Conservation (phyloP, 352 stramenopile species). For the Plasmopara halstedii region DNA sequence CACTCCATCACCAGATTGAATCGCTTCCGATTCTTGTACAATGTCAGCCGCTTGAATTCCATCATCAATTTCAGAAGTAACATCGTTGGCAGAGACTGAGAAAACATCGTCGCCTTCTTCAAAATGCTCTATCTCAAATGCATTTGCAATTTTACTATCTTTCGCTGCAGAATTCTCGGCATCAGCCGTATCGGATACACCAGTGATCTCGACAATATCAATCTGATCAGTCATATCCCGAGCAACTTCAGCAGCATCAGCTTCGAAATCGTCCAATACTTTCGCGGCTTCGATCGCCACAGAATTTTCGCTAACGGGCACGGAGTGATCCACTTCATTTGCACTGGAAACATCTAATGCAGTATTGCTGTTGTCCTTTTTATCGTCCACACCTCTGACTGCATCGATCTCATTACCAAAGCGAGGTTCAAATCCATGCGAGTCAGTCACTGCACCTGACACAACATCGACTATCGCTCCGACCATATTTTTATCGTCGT, state of each 20-base stretch:
- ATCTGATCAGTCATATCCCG: background rate
- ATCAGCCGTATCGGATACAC: background rate
- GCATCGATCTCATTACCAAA: background rate
- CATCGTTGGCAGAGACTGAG: too few relatives aligned
- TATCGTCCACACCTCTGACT: conserved; percentile 1
- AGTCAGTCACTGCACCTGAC: background rate
- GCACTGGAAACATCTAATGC: background rate
- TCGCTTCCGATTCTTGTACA: conserved; percentile 1
- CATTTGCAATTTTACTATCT: background rate
- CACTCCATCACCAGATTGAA: background rate
- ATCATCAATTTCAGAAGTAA: too few relatives aligned
- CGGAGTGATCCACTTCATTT: conserved; percentile 3
- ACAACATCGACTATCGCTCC: too few relatives aligned
- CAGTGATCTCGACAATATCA: background rate
- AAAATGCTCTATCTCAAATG: background rate
- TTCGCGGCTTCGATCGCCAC: conserved; percentile 15
- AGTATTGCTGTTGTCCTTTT: background rate
- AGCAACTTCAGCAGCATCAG: background rate
- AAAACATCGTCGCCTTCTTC: background rate
- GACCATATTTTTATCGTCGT: background rate
- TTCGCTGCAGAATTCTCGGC: background rate
- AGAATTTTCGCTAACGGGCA: conserved; percentile 4
- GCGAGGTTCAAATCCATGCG: background rate
- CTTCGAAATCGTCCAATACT: conserved; percentile 1
- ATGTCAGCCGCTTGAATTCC: too few relatives aligned